These are phyloP conservation scores for Ceratocystis colombiana DNA, from an alignment of 2,329 filamentous ascomycete genomes.

Conservation along the genomic window DNA sequence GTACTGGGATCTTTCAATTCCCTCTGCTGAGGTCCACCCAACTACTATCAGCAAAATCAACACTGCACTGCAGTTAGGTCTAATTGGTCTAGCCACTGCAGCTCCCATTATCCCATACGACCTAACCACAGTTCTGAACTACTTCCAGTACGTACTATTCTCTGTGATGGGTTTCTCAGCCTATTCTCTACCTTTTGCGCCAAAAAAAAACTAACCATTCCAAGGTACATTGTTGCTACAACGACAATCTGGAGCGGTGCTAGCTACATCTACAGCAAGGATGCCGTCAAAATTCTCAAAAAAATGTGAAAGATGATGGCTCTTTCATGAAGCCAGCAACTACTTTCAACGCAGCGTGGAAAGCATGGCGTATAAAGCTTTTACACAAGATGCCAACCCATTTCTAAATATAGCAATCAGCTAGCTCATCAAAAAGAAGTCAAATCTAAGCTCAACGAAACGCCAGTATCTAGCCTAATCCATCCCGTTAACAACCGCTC, in stretches of 20 bases:
- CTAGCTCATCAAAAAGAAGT: slow-evolving; percentile 3
- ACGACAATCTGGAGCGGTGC: slow-evolving; percentile 92
- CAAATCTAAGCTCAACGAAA: background rate
- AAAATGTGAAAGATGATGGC: slow-evolving; percentile 25
- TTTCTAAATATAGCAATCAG: background rate
- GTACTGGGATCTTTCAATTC: slow-evolving; percentile 96
- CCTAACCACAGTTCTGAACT: slow-evolving; percentile 45
- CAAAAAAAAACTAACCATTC: slow-evolving; percentile 17
- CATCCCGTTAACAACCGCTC: background rate
- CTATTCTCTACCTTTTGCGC: background rate
- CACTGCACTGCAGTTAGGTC: slow-evolving; percentile 77
- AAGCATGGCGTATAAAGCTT: background rate
- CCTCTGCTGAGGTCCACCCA: slow-evolving; percentile 72
- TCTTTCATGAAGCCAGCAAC: background rate
- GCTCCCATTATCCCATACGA: slow-evolving; percentile 61
- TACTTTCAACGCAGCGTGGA: background rate
- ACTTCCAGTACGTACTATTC: slow-evolving; percentile 49
- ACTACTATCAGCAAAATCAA: slow-evolving; percentile 85
- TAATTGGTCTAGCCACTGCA: slow-evolving; percentile 76
- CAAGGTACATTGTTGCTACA: slow-evolving; percentile 68
- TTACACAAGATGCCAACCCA: slow-evolving; percentile 16
- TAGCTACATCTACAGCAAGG: slow-evolving; percentile 83
- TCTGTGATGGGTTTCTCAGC: background rate
- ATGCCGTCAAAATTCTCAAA: slow-evolving; percentile 76
- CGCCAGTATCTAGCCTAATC: background rate